These are phyloP conservation scores for Trichoderma koningiopsis DNA, from an alignment of 2,329 filamentous ascomycete species.

Conservation along the genomic window DNA sequence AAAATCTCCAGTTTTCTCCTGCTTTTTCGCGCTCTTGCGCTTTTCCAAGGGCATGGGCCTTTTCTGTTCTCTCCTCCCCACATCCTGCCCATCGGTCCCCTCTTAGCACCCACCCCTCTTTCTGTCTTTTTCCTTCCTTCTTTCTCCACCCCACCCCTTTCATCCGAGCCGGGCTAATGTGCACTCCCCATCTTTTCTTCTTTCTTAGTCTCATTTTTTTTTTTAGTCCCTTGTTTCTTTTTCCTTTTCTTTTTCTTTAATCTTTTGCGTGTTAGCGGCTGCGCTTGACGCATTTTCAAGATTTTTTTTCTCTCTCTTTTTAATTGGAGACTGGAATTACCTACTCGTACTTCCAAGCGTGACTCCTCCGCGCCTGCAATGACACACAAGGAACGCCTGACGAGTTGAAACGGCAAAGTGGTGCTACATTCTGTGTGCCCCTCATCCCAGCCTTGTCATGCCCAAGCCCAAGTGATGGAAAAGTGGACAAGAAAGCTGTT, in stretches of 20 bases:
- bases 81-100: conserved; percentile 6
- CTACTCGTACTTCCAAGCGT: not conserved
- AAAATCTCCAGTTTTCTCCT: conserved; percentile 8
- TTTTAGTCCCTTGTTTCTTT: not conserved
- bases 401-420: not conserved
- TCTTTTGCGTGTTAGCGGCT: not conserved
- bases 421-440: not conserved
- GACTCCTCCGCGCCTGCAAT: not conserved
- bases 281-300: not conserved
- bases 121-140: no score
- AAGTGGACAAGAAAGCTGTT: not conserved
- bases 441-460: not conserved
- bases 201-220: not conserved
- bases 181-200: not conserved
- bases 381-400: not conserved
- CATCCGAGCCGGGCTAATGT: not conserved
- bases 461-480: not conserved
- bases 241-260: not conserved
- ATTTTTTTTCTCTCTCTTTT: not conserved
- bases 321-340: not conserved
- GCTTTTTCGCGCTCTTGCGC: not conserved
- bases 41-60: conserved; percentile 5
- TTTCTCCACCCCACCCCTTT: conserved; percentile 1
- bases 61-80: not conserved
- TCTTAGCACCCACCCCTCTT: conserved; percentile 5